Percentiles rank a stretch among this genome's conserved stretches.
phyloP scores from a whole-genome alignment of 2,329 filamentous ascomycete species.

The Ceratocystis albifundus region DNA sequence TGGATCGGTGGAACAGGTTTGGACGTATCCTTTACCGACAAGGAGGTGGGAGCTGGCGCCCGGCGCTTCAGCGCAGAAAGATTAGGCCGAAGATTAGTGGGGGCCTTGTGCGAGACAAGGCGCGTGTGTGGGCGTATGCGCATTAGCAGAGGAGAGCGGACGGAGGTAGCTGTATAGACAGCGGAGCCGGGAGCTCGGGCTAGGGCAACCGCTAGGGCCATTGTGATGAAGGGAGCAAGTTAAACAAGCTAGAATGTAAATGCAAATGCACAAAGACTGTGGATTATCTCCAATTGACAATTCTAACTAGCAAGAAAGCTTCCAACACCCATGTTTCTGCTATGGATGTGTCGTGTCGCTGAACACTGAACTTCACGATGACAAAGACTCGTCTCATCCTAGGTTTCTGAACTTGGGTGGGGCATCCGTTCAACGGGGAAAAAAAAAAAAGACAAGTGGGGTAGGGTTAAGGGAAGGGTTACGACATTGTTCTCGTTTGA shows the following conservation, averaged over 20 bases:
- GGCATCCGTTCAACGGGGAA: background rate
- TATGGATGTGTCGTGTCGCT: too few relatives aligned
- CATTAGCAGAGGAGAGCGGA: background rate
- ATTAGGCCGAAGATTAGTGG: conserved; percentile 13
- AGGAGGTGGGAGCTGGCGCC: background rate
- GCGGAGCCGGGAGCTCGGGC: conserved; percentile 14
- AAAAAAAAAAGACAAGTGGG: background rate
- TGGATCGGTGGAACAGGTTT: conserved; percentile 18
- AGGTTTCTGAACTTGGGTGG: background rate
- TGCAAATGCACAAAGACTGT: background rate
- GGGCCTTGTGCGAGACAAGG: conserved; percentile 18
- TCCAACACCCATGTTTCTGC: too few relatives aligned
- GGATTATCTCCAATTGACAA: background rate
- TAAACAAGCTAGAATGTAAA: background rate
- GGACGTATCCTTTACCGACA: conserved; percentile 8
- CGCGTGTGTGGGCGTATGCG: conserved; percentile 7
- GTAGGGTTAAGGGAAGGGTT: conserved; percentile 6
- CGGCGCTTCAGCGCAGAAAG: conserved; percentile 22
- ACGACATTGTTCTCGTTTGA: background rate
- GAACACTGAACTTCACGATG: background rate
- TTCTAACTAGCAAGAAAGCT: background rate
- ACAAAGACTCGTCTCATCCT: background rate
- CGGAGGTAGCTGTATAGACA: background rate
- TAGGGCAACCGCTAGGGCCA: conserved; percentile 14
- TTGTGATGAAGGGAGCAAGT: background rate